Evolutionary conservation across 192 early-diverging fungal genomes (phyloP).

Genomic region (Phlyctochytrium bullatum): DNA sequence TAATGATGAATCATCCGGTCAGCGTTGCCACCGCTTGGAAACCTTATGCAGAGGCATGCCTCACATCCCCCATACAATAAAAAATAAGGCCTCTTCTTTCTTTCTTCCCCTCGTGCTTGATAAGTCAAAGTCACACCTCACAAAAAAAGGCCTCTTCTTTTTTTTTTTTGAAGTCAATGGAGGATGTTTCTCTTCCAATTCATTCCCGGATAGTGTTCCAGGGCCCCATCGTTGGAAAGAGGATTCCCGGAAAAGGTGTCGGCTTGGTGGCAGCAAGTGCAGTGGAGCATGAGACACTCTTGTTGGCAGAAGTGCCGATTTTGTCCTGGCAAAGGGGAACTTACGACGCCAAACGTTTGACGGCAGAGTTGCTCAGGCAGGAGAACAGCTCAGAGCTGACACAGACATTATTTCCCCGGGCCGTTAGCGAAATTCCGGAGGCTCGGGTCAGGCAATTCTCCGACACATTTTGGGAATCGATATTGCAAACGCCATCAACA

Average conservation of each 20-base stretch:
- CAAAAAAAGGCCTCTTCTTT: too few species aligned
- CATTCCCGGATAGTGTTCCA: too few species aligned
- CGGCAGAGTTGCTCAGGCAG: neutral
- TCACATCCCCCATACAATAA: too few species aligned
- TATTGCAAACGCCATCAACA: neutral
- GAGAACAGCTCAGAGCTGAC: neutral
- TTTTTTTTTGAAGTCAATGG: too few species aligned
- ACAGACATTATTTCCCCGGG: constrained; percentile 12
- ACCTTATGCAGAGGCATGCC: constrained; percentile 22
- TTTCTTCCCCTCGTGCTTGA: too few species aligned
- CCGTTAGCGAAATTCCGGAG: neutral
- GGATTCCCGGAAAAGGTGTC: neutral
- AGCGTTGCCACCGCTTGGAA: constrained; percentile 25
- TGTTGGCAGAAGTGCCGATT: neutral
- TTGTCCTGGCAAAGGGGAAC: neutral
- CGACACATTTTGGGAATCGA: neutral
- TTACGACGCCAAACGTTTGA: neutral
- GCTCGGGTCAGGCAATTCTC: constrained; percentile 16
- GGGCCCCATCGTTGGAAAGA: neutral
- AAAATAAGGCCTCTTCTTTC: too few species aligned
- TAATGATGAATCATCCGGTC: constrained; percentile 31
- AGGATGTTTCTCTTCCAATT: too few species aligned
- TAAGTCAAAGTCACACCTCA: too few species aligned
- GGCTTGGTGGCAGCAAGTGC: neutral
- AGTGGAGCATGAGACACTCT: neutral